Evolutionary conservation across 768 basidiomycete genomes (phyloP), one percentile per base, ranked within the genome.

Genomic region (Phlegmacium glaucopus): DNA sequence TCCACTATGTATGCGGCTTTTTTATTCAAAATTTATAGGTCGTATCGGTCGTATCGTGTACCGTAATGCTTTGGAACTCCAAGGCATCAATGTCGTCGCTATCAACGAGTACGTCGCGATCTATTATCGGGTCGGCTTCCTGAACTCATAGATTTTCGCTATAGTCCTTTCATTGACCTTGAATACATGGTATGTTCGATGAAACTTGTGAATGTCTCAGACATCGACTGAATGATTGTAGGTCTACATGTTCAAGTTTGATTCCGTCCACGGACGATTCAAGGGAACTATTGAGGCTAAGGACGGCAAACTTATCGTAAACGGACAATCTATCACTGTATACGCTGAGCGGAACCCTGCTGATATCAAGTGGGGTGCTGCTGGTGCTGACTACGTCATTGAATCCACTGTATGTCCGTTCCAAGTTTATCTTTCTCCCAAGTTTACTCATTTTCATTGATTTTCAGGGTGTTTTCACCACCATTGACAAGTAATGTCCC

Each of bases 171-270:
- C 85, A 97, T 99, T 55, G 85, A 91, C 66, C 84, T 94, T 58
- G 79, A 85, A 3, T 98, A 99, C 83, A 96, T 98, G 94, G 95
- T 87, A 44, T 28, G 79, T 58, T 16, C 5, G 27, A 45, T 15
- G 27, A 26, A 40, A 9, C 38, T 50, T 41, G 22, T 15, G 38
- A 11, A 32, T 18, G 17, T 22, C 35, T 43, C 37, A 41, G 40
- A 46, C 39, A 15, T 35, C 34, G 9, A 9, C 41, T 18, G 15
- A 34, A 37, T 18, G 17, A 26, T 15, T 47, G n/a, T 46, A 91
- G 89, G 87, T 94, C 66, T 96, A 96, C 82, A 93, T 96, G 92
- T 94, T 96, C 88, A 95, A 93, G 78, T 94, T 83, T 65, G 92
- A 94, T 67, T 88, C 92, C 48, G 90, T 92, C 54, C 92, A 95